These are phyloP conservation scores for Phytomonas francai DNA, from an alignment of 208 protist species.

Conservation along the genomic window DNA sequence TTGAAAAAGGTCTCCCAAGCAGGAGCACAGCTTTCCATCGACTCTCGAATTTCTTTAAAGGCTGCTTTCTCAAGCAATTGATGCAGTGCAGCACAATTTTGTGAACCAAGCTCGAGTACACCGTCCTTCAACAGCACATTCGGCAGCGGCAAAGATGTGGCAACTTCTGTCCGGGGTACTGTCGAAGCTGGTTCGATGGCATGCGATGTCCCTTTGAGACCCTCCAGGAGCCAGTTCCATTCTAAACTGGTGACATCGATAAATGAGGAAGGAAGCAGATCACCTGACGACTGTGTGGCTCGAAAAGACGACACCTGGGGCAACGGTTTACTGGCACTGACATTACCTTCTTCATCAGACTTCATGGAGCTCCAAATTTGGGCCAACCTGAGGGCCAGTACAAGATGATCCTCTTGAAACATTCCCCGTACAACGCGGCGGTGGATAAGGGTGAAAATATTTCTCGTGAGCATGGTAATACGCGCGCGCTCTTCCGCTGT, in stretches of 20 bases:
- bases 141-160: background rate
- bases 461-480: conserved; percentile 23
- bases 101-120: conserved; percentile 17
- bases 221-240: conserved; percentile 49
- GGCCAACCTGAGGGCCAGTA: conserved; percentile 91
- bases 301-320: background rate
- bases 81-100: conserved; percentile 30
- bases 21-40: conserved; percentile 27
- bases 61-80: conserved; percentile 43
- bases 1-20: conserved; percentile 53
- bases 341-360: background rate
- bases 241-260: conserved; percentile 15
- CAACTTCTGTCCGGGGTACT: background rate
- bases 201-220: conserved; percentile 12
- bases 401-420: conserved; percentile 91
- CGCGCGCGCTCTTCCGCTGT: conserved; percentile 13
- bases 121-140: conserved; percentile 16
- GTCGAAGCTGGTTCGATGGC: background rate
- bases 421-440: conserved; percentile 83
- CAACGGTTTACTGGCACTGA: background rate
- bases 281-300: background rate
- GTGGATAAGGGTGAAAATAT: conserved; percentile 74
- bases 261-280: background rate
- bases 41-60: conserved; percentile 52
- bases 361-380: conserved; percentile 81